Percentiles rank a stretch among this genome's conserved stretches.
phyloP scores from a whole-genome alignment of 2,329 filamentous ascomycete species.

The Reticulascus tulasneorum region DNA sequence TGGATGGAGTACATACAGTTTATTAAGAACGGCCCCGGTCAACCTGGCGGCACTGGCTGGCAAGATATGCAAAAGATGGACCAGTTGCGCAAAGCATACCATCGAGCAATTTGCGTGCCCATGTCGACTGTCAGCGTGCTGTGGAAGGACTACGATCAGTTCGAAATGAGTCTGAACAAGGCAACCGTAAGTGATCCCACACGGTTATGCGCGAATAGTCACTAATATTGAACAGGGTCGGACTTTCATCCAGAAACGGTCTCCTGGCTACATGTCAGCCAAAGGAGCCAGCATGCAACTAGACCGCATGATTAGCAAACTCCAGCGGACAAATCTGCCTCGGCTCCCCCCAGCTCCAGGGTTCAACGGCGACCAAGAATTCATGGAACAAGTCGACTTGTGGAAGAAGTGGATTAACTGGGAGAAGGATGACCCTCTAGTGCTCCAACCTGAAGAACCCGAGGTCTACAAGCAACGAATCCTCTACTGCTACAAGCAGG shows the following conservation, averaged over 20 bases:
- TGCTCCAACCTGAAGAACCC: constrained; percentile 77
- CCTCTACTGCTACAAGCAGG: constrained; percentile 88
- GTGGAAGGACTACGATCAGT: constrained; percentile 97
- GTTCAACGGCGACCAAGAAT: constrained; percentile 84
- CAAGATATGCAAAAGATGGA: constrained; percentile 99
- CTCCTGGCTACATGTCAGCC: constrained; percentile 92
- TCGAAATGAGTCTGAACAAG: constrained; percentile 92
- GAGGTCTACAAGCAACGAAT: constrained; percentile 73
- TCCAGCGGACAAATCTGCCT: constrained; percentile 75
- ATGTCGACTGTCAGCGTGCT: constrained; percentile 77
- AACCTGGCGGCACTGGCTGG: constrained; percentile 82
- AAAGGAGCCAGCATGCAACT: constrained; percentile 84
- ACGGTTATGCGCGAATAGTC: background rate
- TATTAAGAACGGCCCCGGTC: constrained; percentile 81
- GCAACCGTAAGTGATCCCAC: constrained; percentile 60
- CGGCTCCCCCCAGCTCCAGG: constrained; percentile 77
- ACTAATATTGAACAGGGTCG: constrained; percentile 60
- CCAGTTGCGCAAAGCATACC: constrained; percentile 83
- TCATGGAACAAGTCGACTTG: constrained; percentile 74
- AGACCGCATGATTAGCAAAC: constrained; percentile 77
- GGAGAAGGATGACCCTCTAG: constrained; percentile 90
- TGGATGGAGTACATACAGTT: constrained; percentile 97
- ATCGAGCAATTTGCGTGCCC: constrained; percentile 82
- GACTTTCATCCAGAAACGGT: constrained; percentile 91
- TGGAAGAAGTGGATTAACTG: constrained; percentile 95